Base-by-base conservation (phyloP, 768 basidiomycete species). In the Suillus subluteus region DNA sequence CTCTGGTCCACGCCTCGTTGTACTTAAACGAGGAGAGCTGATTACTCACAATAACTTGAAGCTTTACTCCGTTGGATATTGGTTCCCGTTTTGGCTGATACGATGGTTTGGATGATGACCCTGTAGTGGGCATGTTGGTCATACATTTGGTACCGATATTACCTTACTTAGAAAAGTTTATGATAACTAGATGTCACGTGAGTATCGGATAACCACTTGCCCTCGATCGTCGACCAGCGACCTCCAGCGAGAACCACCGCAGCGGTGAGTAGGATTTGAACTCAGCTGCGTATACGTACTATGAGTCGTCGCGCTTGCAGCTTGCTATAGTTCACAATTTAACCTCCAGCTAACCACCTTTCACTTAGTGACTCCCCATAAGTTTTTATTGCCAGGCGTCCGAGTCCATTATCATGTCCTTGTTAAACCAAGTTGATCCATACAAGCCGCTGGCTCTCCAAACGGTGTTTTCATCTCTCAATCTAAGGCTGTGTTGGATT, bases 371-470 rank as follows among this genome's bases (percentile, higher is more conserved):
- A 30, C 30, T 54, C 21, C 6, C 6, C 21, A 56, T 56, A 56
- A 21, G 11, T 35, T 56, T 56, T 56, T 21, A 32, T 18, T 58
- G 6, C 23, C 48, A 48, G 46, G 46, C n/a, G 48, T 50, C 3
- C 3, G 6, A 26, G 48, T 37, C 12, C 6, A 13, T 16, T 6
- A 32, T 21, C 40, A 61, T 61, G 40, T 30, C 40, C 16, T 21
- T n/a, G 18, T 30, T 12, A 3, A 30, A 26, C 18, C 59, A 40
- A 6, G 67, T 77, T 12, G 65, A 79, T 62, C 74, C 71, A 15
- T 77, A 78, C 67, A 76, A 62, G 43, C n/a, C 61, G 26, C 64
- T 78, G 26, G 26, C 46, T 9, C 67, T 68, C 44, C 69, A 62
- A 16, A 68, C 71, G 64, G 75, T 76, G 2, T 44, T 40, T 23